Base-by-base conservation (phyloP, 306 rosid genomes). In the Rosa chinensis region DNA sequence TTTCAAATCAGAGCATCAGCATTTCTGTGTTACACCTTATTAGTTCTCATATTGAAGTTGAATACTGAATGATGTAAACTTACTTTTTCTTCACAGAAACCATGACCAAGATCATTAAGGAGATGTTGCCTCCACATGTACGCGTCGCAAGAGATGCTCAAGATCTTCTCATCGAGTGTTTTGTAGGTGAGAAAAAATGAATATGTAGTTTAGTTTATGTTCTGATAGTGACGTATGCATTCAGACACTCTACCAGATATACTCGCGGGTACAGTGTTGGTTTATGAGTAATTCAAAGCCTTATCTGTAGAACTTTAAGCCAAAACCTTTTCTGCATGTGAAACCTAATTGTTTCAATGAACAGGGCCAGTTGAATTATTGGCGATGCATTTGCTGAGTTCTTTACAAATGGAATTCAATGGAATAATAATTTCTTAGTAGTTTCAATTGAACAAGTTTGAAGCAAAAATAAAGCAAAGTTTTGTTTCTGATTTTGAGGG, bases 131-230 rank as follows among this genome's bases (percentile, higher is more conserved):
- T 17, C 98, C 98, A 3, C 98, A 95, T 74, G 99, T 95, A 39
- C 98, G 98, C 0, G 98, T 95, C 45, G 98, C 99, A 47, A 88
- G 99, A 86, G 99, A 95, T 66, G 98, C 99, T 76, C 99, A 95
- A 79, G 99, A 95, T 83, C 91, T 95, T 81, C 85, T 93, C 87
- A 93, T 95, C 1, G 99, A 95, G 86, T 95, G 99, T 80, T 95
- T 98, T 81, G 98, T 95, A 87, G 99, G 99, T 95, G 83, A 85
- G 96, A 69, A 76, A 62, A 69, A 25, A 37, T 66, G 18, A 0
- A 9, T 16, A 28, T 40, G 0, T 75, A 17, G 25, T 44, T 25
- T 75, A 8, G 78, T 53, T 63, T 66, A 77, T 43, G 63, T 48
- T 66, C 72, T 70, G 6, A 17, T 6, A 70, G 75, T 68, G 63